Evolutionary conservation across 208 protist genomes (phyloP), one percentile per base, ranked within the genome.

Genomic region (Trypanosoma melophagium): DNA sequence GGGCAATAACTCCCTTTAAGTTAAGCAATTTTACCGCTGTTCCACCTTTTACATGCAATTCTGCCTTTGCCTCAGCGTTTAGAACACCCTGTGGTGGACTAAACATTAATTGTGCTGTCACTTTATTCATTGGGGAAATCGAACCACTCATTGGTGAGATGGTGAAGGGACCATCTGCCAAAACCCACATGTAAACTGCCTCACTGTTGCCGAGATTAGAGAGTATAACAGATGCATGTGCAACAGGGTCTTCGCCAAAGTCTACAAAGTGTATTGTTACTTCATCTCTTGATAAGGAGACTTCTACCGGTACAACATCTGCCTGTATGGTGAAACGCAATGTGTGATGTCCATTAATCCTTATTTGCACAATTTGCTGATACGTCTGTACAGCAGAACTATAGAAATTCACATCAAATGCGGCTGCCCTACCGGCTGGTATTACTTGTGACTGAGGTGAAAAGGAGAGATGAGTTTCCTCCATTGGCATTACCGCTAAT

Each of bases 221-320:
- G 7, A 96, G 69, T 35, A 80, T 74, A 35, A 97, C 60, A 28
- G 71, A 60, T 41, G 86, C 72, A 22, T 69, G 74, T 41, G 87
- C 84, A 13, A 87, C 79, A n/a, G 86, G 86, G 56, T 92, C 88
- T 49, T 91, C 81, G 2, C 71, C 73, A 72, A 83, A 85, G 22
- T 87, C 81, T 14, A 70, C 56, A 60, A 97, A 93, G n/a, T 84
- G 50, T 35, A 98, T 87, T 21, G 76, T 55, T 40, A 97, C 65
- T 61, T 97, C 89, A 22, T 86, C 78, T 16, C 79, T 77, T 25
- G 93, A 95, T 28, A 98, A 78, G 10, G 74, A 71, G 55, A 98
- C 87, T 69, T 96, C 89, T 10, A 97, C 88, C 16, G 95, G 94
- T 3, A 96, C 88, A 24, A 96, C 88, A 59, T 98, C 89, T 7